Base-by-base conservation (phyloP, 2,329 filamentous ascomycete genomes). In the Neodidymelliopsis sp. region DNA sequence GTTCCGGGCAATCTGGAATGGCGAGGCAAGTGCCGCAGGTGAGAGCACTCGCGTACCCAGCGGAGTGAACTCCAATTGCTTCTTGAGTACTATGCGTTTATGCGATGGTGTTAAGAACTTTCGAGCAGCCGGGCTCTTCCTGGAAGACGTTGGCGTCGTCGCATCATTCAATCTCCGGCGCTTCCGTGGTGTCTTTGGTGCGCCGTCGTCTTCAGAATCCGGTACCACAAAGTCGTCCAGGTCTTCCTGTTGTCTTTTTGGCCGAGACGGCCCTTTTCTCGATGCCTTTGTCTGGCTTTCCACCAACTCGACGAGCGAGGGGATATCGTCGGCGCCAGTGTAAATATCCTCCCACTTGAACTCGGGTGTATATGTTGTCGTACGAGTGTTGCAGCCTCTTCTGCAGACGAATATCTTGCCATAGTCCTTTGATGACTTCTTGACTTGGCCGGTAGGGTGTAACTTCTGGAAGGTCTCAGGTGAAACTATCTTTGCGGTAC, bases 271-370 rank as follows among this genome's bases (percentile, higher is more conserved):
- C 33, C 75, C 74, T 63, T 81, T 87, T 49, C 86, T 83, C 1
- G 85, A 89, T 19, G 84, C 81, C 66, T 90, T 91, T 11, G 94
- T 95, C 45, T 85, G 83, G 27, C 76, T 81, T 66, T 88, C 83
- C 12, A 97, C 81, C 54, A 87, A 75, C 22, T 87, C 81, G 25
- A 89, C 79, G 33, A 96, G 72, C 4, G 79, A 69, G 36, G 83
- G 81, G 22, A 96, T 79, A 55, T 88, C 82, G n/a, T 86, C 77
- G 23, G 79, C 78, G n/a, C 85, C 85, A 0, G 77, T 79, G 62
- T 90, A 96, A 2, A 95, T 75, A 31, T 96, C 85, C 67, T 97
- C 91, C 94, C 94, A 99, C 1, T 83, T 71, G 59, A 99, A 96
- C 62, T 97, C 91, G 11, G 94, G 85, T 0, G 93, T 97, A 69